A percentile compares a stretch with the other conserved stretches of the same genome.
phyloP scores from a whole-genome alignment of 2,329 filamentous ascomycete genomes.

The Pyrenophora graminea region DNA sequence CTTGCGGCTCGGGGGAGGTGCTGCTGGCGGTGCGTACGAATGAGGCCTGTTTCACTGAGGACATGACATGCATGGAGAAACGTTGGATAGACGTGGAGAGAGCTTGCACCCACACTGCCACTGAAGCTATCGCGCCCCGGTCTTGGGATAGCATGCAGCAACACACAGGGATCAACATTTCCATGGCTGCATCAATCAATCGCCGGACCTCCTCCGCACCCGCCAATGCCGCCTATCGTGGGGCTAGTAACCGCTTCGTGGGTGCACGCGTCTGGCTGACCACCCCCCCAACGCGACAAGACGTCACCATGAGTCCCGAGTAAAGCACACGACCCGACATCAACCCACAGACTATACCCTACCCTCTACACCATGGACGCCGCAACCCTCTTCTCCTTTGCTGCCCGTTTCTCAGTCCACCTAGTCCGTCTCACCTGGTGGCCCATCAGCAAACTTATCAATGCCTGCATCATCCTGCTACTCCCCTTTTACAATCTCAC shows the following conservation, averaged over 20 bases:
- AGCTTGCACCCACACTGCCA: no score
- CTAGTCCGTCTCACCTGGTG: slow-evolving; percentile 42
- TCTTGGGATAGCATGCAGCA: slow-evolving; percentile 26
- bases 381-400: slow-evolving; percentile 32
- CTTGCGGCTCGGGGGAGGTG: neutral
- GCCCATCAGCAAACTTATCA: slow-evolving; percentile 46
- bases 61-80: no score
- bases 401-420: slow-evolving; percentile 12
- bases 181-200: slow-evolving; percentile 18
- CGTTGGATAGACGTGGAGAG: no score
- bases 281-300: no score
- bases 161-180: slow-evolving; percentile 26
- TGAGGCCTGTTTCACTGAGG: neutral
- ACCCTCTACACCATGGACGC: slow-evolving; percentile 35
- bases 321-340: no score
- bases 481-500: slow-evolving; percentile 55
- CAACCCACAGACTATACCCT: neutral
- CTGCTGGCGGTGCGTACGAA: slow-evolving; percentile 2
- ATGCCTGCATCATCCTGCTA: slow-evolving; percentile 48
- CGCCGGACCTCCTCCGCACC: slow-evolving; percentile 23
- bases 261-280: neutral
- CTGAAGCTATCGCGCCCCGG: slow-evolving; percentile 17
- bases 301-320: slow-evolving; percentile 11
- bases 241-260: slow-evolving; percentile 2
- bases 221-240: slow-evolving; percentile 20